Evolutionary conservation across 164 flowering plant genomes (phyloP).

Genomic region (Magnolia sinica): DNA sequence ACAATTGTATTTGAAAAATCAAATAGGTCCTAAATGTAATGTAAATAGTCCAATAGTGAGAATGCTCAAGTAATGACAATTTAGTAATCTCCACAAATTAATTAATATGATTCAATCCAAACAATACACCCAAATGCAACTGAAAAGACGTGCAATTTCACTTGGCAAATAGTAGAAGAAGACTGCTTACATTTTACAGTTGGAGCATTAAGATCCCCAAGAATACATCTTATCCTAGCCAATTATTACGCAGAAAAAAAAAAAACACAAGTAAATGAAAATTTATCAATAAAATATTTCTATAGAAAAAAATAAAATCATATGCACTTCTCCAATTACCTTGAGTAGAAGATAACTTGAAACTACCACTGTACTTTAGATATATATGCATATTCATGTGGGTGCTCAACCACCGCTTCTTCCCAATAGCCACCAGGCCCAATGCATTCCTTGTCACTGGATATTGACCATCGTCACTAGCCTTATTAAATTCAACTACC

Average conservation of each 20-base stretch:
- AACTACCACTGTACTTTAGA: conserved; percentile 45
- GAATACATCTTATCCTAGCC: neutral
- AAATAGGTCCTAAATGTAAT: too few relatives aligned
- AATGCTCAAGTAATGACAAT: too few relatives aligned
- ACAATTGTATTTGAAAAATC: too few relatives aligned
- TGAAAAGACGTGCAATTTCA: neutral
- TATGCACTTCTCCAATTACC: conserved; percentile 16
- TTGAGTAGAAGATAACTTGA: conserved; percentile 31
- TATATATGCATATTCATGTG: conserved; percentile 51
- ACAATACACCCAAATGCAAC: neutral
- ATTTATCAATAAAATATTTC: neutral
- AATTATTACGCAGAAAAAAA: neutral
- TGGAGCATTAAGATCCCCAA: neutral
- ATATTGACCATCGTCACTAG: too few relatives aligned
- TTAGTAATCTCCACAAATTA: too few relatives aligned
- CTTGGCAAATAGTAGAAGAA: neutral
- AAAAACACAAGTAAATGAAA: neutral
- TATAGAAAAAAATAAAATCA: neutral
- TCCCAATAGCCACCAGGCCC: too few relatives aligned
- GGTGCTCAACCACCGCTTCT: conserved; percentile 22
- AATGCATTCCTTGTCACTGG: too few relatives aligned
- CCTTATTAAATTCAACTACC: too few relatives aligned
- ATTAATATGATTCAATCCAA: too few relatives aligned
- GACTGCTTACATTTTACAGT: neutral
- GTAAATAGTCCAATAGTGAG: too few relatives aligned